These are phyloP conservation scores for Nectriaceae sp. DNA, from an alignment of 2,329 filamentous ascomycete genomes.

Conservation along the genomic window DNA sequence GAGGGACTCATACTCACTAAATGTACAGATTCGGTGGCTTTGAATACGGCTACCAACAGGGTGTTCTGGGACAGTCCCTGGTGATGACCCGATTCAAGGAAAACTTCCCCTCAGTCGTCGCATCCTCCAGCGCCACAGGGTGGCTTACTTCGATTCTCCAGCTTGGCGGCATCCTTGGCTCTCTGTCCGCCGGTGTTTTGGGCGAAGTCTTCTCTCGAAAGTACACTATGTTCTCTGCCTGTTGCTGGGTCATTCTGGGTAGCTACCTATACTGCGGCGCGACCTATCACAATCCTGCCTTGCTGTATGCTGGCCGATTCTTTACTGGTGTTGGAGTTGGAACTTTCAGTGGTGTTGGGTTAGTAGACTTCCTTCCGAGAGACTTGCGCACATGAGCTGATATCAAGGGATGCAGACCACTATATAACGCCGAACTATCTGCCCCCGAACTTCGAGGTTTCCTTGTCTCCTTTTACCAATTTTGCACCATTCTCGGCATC, in stretches of 20 bases:
- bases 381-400: not conserved
- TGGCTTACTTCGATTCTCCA: conserved; percentile 55
- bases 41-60: conserved; percentile 42
- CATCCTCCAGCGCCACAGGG: conserved; percentile 48
- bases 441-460: conserved; percentile 68
- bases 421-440: conserved; percentile 55
- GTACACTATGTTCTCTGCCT: conserved; percentile 53
- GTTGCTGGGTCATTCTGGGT: conserved; percentile 47
- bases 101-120: conserved; percentile 50
- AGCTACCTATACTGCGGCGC: conserved; percentile 49
- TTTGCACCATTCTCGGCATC: conserved; percentile 42
- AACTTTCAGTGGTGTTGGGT: conserved; percentile 43
- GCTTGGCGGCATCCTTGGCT: conserved; percentile 51
- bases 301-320: conserved; percentile 51
- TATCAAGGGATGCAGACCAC: conserved; percentile 28
- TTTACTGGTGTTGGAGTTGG: conserved; percentile 53
- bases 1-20: not conserved
- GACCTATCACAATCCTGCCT: conserved; percentile 36
- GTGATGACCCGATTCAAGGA: conserved; percentile 53
- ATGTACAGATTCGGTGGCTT: conserved; percentile 22
- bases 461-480: conserved; percentile 65
- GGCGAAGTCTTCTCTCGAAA: conserved; percentile 52
- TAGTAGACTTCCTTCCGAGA: not conserved
- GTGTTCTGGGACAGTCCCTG: conserved; percentile 54
- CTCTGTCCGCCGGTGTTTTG: conserved; percentile 48